Base-by-base conservation (phyloP, 2,329 filamentous ascomycete genomes). In the Penicillium sp. region DNA sequence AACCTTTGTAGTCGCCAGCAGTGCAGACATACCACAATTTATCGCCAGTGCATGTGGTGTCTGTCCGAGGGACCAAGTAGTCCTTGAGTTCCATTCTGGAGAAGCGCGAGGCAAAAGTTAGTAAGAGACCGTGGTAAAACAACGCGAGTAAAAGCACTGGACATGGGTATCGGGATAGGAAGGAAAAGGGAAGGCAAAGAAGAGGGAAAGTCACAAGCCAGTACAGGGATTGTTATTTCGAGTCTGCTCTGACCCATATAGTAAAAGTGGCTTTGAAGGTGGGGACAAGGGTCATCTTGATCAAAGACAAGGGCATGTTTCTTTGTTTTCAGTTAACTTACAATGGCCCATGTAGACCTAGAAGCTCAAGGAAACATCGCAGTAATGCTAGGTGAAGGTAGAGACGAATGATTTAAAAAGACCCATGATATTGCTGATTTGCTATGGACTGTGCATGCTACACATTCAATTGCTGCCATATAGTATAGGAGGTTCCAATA, bases 11-110 rank as follows among this genome's bases (percentile, higher is more conserved):
- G 29, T 49, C 29, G 0, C 65, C 66, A 42, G 35, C 54, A 3
- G 53, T 52, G 49, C 71, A 72, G 33, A 65, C 57, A 64, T 73
- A 74, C 59, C 60, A 73, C 47, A 47, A 57, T 35, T 62, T 59
- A 26, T 50, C 31, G 8, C 39, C 52, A 3, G 68, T 49, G 47
- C 70, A 73, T 29, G 35, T 37, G 31, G 48, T 51, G 7, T 22
- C 33, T 14, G 46, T 50, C 22, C 63, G 59, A 56, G 51, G 57
- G 21, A 47, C 24, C 29, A 65, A 46, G 21, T 49, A 37, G 22
- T 56, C 43, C 57, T 62, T 63, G 22, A 43, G 47, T 10, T 37
- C 11, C 14, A 33, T 39, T 7, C 14, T 31, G 21, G 22, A 8
- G 9, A 43, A 26, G 3, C 16, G 27, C 22, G 24, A 50, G 14